Percentiles rank a stretch among this genome's conserved stretches.
Conservation (phyloP, 2,329 filamentous ascomycete species). For the Fusarium begoniae region DNA sequence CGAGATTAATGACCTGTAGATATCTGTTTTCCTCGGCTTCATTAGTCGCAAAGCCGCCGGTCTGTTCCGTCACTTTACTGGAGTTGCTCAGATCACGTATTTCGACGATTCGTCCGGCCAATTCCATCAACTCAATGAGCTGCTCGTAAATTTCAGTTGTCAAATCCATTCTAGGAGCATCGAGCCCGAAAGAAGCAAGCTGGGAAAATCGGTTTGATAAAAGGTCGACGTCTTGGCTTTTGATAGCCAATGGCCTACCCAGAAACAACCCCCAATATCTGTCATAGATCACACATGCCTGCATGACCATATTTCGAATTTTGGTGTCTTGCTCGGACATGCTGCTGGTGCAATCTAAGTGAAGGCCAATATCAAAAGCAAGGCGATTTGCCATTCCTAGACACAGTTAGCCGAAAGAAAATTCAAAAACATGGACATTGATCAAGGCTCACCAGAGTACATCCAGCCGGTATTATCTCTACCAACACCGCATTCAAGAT, state of each 20-base stretch:
- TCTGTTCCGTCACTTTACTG: constrained; percentile 45
- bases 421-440: not conserved
- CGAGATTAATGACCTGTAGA: constrained; percentile 59
- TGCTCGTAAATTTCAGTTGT: constrained; percentile 57
- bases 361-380: constrained; percentile 59
- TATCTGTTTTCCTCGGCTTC: constrained; percentile 58
- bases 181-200: constrained; percentile 48
- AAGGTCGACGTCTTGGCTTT: constrained; percentile 60
- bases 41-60: constrained; percentile 43
- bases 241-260: constrained; percentile 63
- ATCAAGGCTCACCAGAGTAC: constrained; percentile 56
- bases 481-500: constrained; percentile 63
- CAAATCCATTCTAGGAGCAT: constrained; percentile 25
- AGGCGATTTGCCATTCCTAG: constrained; percentile 56
- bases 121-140: constrained; percentile 64
- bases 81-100: constrained; percentile 49
- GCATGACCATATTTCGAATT: constrained; percentile 61
- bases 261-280: constrained; percentile 65
- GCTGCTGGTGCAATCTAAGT: constrained; percentile 55
- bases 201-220: constrained; percentile 56
- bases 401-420: not conserved
- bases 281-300: constrained; percentile 63
- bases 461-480: constrained; percentile 65
- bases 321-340: constrained; percentile 57
- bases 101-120: constrained; percentile 62